Conservation (phyloP, 2,329 filamentous ascomycete genomes). For the Claviceps humidiphila region DNA sequence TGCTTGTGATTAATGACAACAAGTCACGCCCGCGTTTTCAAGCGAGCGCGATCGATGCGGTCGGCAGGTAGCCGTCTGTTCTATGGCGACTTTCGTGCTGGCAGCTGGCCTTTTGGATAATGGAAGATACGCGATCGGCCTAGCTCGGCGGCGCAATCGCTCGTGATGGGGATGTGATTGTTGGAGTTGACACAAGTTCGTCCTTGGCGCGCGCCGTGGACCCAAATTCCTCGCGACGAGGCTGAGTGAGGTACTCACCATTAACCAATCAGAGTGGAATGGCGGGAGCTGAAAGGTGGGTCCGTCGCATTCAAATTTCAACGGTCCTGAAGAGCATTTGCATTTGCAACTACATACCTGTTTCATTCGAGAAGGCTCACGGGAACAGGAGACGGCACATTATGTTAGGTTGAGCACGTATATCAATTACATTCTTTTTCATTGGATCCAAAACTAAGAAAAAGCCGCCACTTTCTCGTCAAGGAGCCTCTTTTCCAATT, state of each 20-base stretch:
- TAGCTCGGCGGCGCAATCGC: conserved; percentile 6
- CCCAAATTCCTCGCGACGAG: conserved; percentile 27
- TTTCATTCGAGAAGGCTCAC: not conserved
- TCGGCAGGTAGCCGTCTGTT: not conserved
- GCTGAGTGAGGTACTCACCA: conserved; percentile 8
- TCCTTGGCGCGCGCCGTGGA: conserved; percentile 5
- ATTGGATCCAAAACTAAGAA: not conserved
- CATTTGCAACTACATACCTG: too few species aligned
- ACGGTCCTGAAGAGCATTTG: too few species aligned
- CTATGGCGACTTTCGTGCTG: not conserved
- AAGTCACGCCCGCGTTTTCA: not conserved
- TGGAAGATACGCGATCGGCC: not conserved
- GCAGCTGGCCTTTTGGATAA: not conserved
- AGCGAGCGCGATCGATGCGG: not conserved
- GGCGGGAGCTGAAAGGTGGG: not conserved
- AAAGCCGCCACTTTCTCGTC: not conserved
- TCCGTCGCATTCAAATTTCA: not conserved
- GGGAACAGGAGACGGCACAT: not conserved
- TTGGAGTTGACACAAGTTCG: conserved; percentile 6
- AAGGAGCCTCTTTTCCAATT: not conserved
- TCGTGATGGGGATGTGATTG: conserved; percentile 6
- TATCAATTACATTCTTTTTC: not conserved
- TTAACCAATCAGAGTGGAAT: conserved; percentile 14
- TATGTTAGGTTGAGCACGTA: not conserved
- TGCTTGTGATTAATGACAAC: not conserved